Evolutionary conservation across 768 basidiomycete species (phyloP).

Genomic region (Psilocybe sp.): DNA sequence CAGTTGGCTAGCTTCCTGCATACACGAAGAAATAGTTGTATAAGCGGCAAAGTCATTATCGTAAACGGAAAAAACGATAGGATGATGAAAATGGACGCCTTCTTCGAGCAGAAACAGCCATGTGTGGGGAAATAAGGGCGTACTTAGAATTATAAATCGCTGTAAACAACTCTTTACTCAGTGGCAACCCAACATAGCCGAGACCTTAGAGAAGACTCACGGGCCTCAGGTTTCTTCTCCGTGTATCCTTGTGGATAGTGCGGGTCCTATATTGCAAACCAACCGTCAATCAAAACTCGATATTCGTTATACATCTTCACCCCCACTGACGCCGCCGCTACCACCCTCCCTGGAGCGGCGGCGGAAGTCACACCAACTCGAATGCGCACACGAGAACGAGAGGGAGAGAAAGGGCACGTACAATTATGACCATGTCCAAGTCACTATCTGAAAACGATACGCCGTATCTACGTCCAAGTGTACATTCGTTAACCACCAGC

Average conservation of each 20-base stretch:
- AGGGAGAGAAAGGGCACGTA: conserved; percentile 22
- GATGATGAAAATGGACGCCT: no score
- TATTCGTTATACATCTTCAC: background rate
- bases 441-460: conserved; percentile 39
- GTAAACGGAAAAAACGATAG: no score
- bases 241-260: conserved; percentile 13
- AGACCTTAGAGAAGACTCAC: conserved; percentile 2
- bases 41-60: no score
- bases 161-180: conserved; percentile 1
- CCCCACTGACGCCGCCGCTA: background rate
- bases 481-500: no score
- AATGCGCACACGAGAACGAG: background rate
- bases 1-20: no score
- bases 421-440: conserved; percentile 51
- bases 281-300: background rate
- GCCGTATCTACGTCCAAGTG: conserved; percentile 41
- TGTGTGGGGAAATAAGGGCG: no score
- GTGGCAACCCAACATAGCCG: background rate
- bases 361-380: background rate
- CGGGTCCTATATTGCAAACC: conserved; percentile 21
- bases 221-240: background rate
- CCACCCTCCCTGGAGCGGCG: no score
- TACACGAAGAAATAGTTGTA: no score
- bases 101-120: no score
- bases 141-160: conserved; percentile 24